These are phyloP conservation scores for Fusarium verrucosum DNA, from an alignment of 2,329 filamentous ascomycete species.

Conservation along the genomic window DNA sequence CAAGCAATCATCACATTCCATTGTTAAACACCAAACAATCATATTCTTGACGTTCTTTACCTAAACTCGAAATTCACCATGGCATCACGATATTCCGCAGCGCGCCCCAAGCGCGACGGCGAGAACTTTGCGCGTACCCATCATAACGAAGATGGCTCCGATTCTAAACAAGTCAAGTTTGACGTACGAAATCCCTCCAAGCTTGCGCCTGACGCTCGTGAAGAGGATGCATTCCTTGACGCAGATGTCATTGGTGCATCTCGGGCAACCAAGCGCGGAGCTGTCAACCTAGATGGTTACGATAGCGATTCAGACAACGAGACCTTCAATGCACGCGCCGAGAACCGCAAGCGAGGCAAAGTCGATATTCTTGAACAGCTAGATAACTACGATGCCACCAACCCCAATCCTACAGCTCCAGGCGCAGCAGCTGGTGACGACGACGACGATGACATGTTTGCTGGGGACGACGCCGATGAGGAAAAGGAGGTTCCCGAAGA, in stretches of 20 bases:
- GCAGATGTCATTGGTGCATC: constrained; percentile 91
- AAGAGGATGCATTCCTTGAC: constrained; percentile 78
- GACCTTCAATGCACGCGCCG: constrained; percentile 80
- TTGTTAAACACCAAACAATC: too few relatives aligned
- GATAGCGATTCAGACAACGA: constrained; percentile 95
- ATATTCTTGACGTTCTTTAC: too few relatives aligned
- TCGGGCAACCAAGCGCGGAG: constrained; percentile 84
- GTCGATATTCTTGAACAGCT: constrained; percentile 62
- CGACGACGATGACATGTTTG: constrained; percentile 76
- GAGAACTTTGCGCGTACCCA: constrained; percentile 83
- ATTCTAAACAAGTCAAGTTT: constrained; percentile 86
- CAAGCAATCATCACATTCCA: too few relatives aligned
- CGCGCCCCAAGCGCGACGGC: constrained; percentile 82
- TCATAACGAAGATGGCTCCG: constrained; percentile 64
- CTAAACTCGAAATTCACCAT: constrained; percentile 53
- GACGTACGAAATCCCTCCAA: constrained; percentile 95
- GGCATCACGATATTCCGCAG: constrained; percentile 69
- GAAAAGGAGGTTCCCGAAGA: constrained; percentile 47
- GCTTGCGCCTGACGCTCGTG: constrained; percentile 81
- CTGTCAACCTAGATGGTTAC: constrained; percentile 96
- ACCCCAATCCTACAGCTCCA: constrained; percentile 48
- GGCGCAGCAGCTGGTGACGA: constrained; percentile 71
- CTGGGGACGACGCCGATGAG: constrained; percentile 67
- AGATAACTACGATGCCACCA: constrained; percentile 62
- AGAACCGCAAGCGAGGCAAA: constrained; percentile 63